These are phyloP conservation scores for Thraustochytrium sp. DNA, from an alignment of 352 stramenopile genomes.

Conservation along the genomic window DNA sequence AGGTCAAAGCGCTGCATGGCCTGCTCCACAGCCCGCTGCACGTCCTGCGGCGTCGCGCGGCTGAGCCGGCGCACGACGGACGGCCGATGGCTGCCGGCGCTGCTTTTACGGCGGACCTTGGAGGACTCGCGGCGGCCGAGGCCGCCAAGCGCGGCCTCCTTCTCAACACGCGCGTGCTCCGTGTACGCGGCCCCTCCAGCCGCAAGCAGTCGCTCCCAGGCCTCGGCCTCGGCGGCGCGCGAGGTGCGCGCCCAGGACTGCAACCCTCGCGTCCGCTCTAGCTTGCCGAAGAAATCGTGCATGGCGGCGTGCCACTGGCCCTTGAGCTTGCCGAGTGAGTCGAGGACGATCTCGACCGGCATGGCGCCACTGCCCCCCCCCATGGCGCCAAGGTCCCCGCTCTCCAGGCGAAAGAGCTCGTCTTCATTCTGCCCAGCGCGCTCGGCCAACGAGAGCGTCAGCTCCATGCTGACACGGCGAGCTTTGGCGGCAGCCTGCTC, in stretches of 20 bases:
- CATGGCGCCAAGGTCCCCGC: neutral
- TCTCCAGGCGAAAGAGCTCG: neutral
- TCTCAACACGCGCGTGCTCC: too few species aligned
- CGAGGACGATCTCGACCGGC: neutral
- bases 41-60: neutral
- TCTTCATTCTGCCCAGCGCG: neutral
- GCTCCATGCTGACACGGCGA: neutral
- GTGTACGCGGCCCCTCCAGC: neutral
- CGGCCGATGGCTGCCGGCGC: too few species aligned
- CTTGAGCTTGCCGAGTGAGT: neutral
- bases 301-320: neutral
- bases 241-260: neutral
- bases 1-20: neutral
- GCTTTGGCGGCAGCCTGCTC: neutral
- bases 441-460: neutral
- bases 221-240: neutral
- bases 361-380: neutral
- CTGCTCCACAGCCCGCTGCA: neutral
- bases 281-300: neutral
- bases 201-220: neutral
- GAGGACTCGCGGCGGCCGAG: neutral
- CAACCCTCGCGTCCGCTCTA: neutral
- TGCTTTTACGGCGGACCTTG: neutral
- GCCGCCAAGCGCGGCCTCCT: too few species aligned
- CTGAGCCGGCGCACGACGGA: too few species aligned